These are phyloP conservation scores for Flammula alnicola DNA, from an alignment of 1,284 basidiomycete genomes.

Conservation along the genomic window DNA sequence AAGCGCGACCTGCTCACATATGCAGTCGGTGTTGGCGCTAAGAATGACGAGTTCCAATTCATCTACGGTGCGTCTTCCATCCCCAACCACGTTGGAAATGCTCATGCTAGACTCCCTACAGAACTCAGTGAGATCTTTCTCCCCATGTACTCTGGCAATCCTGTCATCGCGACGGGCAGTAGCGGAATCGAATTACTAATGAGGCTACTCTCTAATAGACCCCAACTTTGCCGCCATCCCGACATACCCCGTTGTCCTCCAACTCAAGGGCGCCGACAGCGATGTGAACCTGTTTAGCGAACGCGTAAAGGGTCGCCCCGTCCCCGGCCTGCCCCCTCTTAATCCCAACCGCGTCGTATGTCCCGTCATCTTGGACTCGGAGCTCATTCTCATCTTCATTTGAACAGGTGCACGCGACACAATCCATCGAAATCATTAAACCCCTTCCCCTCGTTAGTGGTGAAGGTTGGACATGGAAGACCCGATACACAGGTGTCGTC, in stretches of 20 bases:
- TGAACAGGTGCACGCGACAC: slow-evolving; percentile 69
- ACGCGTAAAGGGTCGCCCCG: slow-evolving; percentile 44
- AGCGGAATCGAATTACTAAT: neutral
- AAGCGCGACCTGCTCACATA: slow-evolving; percentile 71
- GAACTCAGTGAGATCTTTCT: slow-evolving; percentile 51
- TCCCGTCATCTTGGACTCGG: slow-evolving; percentile 7
- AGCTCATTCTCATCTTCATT: slow-evolving; percentile 2
- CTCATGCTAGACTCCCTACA: slow-evolving; percentile 23
- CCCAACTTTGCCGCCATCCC: slow-evolving; percentile 53
- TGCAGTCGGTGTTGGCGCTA: slow-evolving; percentile 73
- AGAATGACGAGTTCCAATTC: slow-evolving; percentile 61
- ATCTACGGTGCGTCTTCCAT: slow-evolving; percentile 57
- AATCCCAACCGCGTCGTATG: slow-evolving; percentile 69
- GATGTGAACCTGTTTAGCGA: slow-evolving; percentile 72
- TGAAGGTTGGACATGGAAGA: slow-evolving; percentile 67
- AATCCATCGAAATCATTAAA: slow-evolving; percentile 75
- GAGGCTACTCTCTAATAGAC: slow-evolving; percentile 39
- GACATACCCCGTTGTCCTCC: slow-evolving; percentile 59
- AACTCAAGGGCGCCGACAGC: slow-evolving; percentile 63
- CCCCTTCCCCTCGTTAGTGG: slow-evolving; percentile 70
- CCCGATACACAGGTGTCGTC: slow-evolving; percentile 63
- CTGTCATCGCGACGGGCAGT: neutral
- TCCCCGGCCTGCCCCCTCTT: slow-evolving; percentile 69
- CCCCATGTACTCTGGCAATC: neutral
- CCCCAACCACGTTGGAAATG: neutral